Percentiles rank a stretch among this genome's conserved stretches.
Conservation (phyloP, 495 filamentous ascomycete species). For the Penicillium herquei region DNA sequence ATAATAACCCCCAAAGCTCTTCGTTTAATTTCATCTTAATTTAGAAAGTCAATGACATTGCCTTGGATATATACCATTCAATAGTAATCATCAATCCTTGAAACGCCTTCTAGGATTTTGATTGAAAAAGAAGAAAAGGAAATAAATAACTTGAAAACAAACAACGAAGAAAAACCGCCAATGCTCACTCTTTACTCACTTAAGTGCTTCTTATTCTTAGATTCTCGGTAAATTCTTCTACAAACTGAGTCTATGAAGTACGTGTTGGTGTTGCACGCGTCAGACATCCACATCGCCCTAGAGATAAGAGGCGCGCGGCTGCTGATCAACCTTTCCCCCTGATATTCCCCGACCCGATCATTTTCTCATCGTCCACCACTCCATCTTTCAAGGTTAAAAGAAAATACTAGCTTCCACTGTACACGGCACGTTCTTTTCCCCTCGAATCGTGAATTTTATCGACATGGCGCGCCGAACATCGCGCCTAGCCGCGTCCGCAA, state of each 20-base stretch:
- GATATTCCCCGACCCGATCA: constrained; percentile 17
- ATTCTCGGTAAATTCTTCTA: constrained; percentile 1
- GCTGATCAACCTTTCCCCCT: constrained; percentile 29
- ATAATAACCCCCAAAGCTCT: no score
- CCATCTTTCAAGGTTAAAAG: constrained; percentile 13
- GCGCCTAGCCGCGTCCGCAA: constrained; percentile 29
- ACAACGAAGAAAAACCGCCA: no score
- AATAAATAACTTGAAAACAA: no score
- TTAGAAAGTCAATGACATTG: no score
- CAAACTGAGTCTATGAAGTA: not conserved
- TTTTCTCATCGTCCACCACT: constrained; percentile 6
- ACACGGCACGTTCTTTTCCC: constrained; percentile 13
- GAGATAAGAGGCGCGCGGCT: constrained; percentile 35
- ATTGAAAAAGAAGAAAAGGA: no score
- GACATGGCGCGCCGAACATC: constrained; percentile 32
- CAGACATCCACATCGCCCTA: constrained; percentile 27
- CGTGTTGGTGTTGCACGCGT: constrained; percentile 34
- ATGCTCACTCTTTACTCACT: not conserved
- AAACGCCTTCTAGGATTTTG: no score
- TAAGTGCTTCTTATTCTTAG: constrained; percentile 7
- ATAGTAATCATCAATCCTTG: no score
- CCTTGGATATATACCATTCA: no score
- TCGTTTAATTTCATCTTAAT: no score
- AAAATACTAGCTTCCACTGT: constrained; percentile 1
- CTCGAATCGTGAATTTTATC: not conserved